Base-by-base conservation (phyloP, 768 basidiomycete genomes). In the Asterophora parasitica region DNA sequence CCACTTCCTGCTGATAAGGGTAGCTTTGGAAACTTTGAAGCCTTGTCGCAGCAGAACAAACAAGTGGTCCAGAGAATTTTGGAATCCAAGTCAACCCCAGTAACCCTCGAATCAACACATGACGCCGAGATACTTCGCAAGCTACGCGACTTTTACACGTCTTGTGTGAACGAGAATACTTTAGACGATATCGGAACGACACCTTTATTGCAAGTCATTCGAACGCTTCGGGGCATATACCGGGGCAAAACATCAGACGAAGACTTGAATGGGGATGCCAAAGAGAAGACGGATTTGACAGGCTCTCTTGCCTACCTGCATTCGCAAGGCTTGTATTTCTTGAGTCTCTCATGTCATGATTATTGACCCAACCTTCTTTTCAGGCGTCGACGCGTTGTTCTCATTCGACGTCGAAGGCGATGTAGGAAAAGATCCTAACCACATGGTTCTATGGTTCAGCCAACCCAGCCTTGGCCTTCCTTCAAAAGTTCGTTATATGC, bases 331-430 rank as follows among this genome's bases (percentile, higher is more conserved):
- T 54, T 23, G 23, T 23, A 55, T 73, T 31, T 6, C 9, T 20
- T n/a, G 37, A 44, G 37, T 39, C 27, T 42, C 10, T 42, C 7
- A 10, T 51, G 11, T 4, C 10, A 12, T 50, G 20, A 16, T 43
- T 7, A 53, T 38, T 48, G 15, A 11, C 13, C 36, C 50, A n/a
- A n/a, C n/a, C n/a, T n/a, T n/a, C n/a, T n/a, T 42, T 20, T 32
- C 53, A 94, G 92, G 83, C 36, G 77, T 95, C 50, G 77, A 78
- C 15, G 85, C 80, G 1, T 65, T 97, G 10, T 89, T 97, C 58
- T 70, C 75, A n/a, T 86, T 92, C 55, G 72, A 71, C n/a, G 76
- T 94, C 48, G 92, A 95, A 49, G 93, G 94, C 26, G 94, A 97
- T 62, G 78, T 82, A 17, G 91, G 85, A 7, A 74, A 80, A 4